Conservation (phyloP, 352 stramenopile genomes). For the Pythium aquatile region DNA sequence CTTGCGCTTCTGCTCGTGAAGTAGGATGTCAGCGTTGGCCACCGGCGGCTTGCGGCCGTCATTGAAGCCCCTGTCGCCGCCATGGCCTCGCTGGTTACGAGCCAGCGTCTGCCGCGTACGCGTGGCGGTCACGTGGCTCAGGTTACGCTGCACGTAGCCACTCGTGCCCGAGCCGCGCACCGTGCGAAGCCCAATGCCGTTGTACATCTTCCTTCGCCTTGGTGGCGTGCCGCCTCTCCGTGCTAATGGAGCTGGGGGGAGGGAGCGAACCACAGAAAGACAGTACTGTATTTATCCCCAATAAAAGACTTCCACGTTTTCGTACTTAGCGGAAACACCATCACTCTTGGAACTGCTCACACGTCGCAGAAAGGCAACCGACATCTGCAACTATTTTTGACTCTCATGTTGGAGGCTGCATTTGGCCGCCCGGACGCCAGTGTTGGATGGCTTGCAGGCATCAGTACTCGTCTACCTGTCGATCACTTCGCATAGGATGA, state of each 20-base stretch:
- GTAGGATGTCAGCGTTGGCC: conserved; percentile 75
- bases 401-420: no score
- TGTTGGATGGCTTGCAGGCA: no score
- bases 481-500: neutral
- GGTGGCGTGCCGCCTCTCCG: neutral
- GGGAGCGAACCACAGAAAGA: conserved; percentile 5
- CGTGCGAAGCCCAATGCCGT: conserved; percentile 84
- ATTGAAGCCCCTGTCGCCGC: conserved; percentile 14
- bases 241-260: neutral
- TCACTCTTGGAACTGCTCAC: neutral
- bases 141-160: conserved; percentile 86
- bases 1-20: conserved; percentile 77
- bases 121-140: conserved; percentile 73
- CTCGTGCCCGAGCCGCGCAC: conserved; percentile 87
- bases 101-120: conserved; percentile 62
- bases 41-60: conserved; percentile 13
- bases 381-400: neutral
- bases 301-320: neutral
- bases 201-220: conserved; percentile 68
- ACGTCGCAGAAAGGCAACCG: neutral
- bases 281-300: neutral
- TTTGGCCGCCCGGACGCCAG: no score
- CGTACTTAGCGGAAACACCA: neutral
- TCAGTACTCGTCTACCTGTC: no score
- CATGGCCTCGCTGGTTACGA: conserved; percentile 35